phyloP scores from a whole-genome alignment of 305 asterid species.

The Withania somnifera region DNA sequence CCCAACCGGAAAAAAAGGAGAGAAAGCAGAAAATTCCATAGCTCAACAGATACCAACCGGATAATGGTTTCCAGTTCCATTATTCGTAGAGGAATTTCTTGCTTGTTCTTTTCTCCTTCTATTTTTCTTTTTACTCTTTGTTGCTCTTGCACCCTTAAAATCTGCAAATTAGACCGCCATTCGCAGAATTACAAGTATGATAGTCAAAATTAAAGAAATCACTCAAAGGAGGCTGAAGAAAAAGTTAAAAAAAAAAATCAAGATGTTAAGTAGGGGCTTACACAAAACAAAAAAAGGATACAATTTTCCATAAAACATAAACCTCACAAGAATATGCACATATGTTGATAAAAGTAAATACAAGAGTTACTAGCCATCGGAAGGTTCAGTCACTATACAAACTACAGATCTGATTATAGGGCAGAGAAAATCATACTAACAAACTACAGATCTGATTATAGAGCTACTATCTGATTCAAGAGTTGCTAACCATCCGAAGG shows the following conservation, averaged over 20 bases:
- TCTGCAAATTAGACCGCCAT: slow-evolving; percentile 33
- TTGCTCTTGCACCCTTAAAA: slow-evolving; percentile 39
- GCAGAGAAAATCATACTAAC: too few relatives aligned
- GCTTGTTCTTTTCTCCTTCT: slow-evolving; percentile 80
- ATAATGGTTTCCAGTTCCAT: slow-evolving; percentile 14
- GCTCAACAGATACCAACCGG: slow-evolving; percentile 11
- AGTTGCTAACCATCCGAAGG: too few relatives aligned
- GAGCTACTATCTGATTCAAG: too few relatives aligned
- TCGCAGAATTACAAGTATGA: neutral
- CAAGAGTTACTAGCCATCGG: neutral
- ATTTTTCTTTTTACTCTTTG: slow-evolving; percentile 77
- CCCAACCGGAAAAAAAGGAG: neutral
- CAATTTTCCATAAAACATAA: neutral
- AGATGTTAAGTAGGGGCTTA: neutral
- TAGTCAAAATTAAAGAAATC: neutral
- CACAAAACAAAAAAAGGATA: neutral
- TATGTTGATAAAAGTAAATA: neutral
- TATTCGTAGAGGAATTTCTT: slow-evolving; percentile 26
- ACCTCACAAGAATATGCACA: neutral
- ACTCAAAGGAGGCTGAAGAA: neutral
- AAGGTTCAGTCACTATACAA: neutral
- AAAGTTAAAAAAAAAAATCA: too few relatives aligned
- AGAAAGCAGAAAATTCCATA: neutral
- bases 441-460: too few relatives aligned
- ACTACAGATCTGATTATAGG: neutral